A percentile compares a stretch with the other conserved stretches of the same genome.
Conservation (phyloP, 129 eudicot species). For the Pulicaria dysenterica region DNA sequence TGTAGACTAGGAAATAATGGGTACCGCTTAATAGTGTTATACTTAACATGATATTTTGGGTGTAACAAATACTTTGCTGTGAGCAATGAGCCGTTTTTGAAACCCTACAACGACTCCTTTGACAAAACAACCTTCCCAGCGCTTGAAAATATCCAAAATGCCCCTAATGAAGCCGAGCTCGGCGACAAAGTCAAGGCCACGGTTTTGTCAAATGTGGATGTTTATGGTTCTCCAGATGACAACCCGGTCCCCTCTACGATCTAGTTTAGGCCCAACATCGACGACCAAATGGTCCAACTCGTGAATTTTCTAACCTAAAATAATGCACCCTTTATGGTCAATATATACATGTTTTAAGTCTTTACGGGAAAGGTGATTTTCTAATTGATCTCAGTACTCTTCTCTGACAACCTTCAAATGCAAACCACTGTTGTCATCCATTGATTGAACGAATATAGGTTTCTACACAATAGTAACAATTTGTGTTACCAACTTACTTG, state of each 20-base stretch:
- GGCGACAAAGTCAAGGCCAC: constrained; percentile 36
- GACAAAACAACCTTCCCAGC: constrained; percentile 42
- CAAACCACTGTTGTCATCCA: neutral
- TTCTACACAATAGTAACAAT: too few relatives aligned
- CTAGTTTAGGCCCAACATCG: constrained; percentile 33
- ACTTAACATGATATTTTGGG: neutral
- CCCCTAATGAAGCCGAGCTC: constrained; percentile 37
- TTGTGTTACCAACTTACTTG: too few relatives aligned
- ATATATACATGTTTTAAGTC: constrained; percentile 40
- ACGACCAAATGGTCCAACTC: constrained; percentile 25
- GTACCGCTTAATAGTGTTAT: too few relatives aligned
- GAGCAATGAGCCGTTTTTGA: constrained; percentile 46
- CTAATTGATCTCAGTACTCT: constrained; percentile 33
- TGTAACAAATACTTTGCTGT: constrained; percentile 45
- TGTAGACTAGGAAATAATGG: neutral
- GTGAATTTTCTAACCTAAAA: constrained; percentile 22
- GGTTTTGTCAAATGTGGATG: constrained; percentile 42
- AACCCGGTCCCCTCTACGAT: constrained; percentile 35
- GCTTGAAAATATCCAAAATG: constrained; percentile 43
- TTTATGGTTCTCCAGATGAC: constrained; percentile 19
- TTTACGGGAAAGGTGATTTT: constrained; percentile 26
- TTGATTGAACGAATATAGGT: too few relatives aligned
- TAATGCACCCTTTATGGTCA: constrained; percentile 30
- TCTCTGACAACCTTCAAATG: constrained; percentile 36
- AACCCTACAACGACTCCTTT: constrained; percentile 40